A percentile compares a stretch with the other conserved stretches of the same genome.
Conservation (phyloP, 108 stramenopile genomes). For the Skeletonema costatum region DNA sequence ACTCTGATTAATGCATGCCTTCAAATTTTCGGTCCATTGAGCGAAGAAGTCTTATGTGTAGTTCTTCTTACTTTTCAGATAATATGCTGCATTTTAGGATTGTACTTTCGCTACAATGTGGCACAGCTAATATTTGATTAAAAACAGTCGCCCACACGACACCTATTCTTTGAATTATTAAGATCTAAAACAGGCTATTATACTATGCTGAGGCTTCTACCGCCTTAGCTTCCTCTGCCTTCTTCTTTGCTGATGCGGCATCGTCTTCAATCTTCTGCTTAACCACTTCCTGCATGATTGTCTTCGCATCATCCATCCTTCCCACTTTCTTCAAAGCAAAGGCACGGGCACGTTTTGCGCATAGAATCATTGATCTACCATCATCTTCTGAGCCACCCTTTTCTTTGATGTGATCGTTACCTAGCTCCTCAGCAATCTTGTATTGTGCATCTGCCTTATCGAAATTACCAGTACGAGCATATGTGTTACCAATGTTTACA, state of each 20-base stretch:
- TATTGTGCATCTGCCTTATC: constrained; percentile 75
- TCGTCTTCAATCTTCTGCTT: constrained; percentile 73
- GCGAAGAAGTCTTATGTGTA: constrained; percentile 78
- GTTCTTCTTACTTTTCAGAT: constrained; percentile 84
- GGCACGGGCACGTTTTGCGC: constrained; percentile 75
- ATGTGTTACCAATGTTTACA: constrained; percentile 91
- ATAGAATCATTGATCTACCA: constrained; percentile 84
- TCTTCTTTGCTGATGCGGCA: constrained; percentile 67
- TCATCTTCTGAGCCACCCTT: constrained; percentile 77
- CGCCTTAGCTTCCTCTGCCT: constrained; percentile 58
- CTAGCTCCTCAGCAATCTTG: constrained; percentile 71
- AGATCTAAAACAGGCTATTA: background rate
- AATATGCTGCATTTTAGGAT: constrained; percentile 65
- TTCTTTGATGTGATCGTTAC: constrained; percentile 78
- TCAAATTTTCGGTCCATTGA: constrained; percentile 88
- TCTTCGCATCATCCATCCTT: constrained; percentile 78
- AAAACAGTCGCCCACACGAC: background rate
- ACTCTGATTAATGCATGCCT: constrained; percentile 93
- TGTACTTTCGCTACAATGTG: constrained; percentile 74
- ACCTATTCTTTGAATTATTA: background rate
- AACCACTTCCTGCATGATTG: constrained; percentile 73
- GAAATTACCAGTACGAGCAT: constrained; percentile 72
- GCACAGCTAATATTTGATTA: constrained; percentile 74
- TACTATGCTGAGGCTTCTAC: constrained; percentile 23
- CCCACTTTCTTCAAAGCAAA: constrained; percentile 86